Evolutionary conservation across 371 early-diverging fungal species (phyloP).

Genomic region (Mucor piriformis): DNA sequence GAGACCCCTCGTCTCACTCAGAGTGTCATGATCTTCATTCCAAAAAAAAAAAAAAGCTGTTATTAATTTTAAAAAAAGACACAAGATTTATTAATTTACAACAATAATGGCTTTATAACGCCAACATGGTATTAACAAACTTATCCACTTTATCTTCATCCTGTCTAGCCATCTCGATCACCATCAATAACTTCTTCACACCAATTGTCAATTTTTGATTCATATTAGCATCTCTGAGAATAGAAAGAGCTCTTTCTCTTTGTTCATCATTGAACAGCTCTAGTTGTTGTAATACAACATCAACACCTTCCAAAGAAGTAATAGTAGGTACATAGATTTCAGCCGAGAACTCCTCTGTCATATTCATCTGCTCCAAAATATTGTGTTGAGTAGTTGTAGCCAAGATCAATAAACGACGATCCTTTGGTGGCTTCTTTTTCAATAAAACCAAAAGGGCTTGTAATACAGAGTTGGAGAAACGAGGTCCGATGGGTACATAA

Average conservation of each 20-base stretch:
- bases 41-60: too few species aligned
- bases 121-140: slow-evolving; percentile 59
- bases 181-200: slow-evolving; percentile 89
- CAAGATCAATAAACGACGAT: slow-evolving; percentile 81
- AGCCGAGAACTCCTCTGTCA: slow-evolving; percentile 84
- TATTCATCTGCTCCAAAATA: slow-evolving; percentile 87
- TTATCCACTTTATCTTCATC: slow-evolving; percentile 68
- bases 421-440: slow-evolving; percentile 91
- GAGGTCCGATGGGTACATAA: slow-evolving; percentile 98
- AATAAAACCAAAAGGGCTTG: slow-evolving; percentile 94
- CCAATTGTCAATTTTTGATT: slow-evolving; percentile 77
- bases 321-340: slow-evolving; percentile 85
- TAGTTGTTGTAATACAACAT: slow-evolving; percentile 69
- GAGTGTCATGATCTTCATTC: too few species aligned
- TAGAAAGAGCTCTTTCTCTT: slow-evolving; percentile 51
- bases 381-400: slow-evolving; percentile 75
- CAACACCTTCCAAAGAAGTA: slow-evolving; percentile 63
- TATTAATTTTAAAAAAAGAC: too few species aligned
- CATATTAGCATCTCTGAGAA: slow-evolving; percentile 58
- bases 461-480: slow-evolving; percentile 96
- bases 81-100: too few species aligned
- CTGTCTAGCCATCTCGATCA: slow-evolving; percentile 89
- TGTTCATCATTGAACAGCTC: slow-evolving; percentile 69
- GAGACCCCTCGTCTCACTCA: too few species aligned
- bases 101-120: slow-evolving; percentile 16